These are phyloP conservation scores for Malassezia cuniculi DNA, from an alignment of 1,284 basidiomycete species.

Conservation along the genomic window DNA sequence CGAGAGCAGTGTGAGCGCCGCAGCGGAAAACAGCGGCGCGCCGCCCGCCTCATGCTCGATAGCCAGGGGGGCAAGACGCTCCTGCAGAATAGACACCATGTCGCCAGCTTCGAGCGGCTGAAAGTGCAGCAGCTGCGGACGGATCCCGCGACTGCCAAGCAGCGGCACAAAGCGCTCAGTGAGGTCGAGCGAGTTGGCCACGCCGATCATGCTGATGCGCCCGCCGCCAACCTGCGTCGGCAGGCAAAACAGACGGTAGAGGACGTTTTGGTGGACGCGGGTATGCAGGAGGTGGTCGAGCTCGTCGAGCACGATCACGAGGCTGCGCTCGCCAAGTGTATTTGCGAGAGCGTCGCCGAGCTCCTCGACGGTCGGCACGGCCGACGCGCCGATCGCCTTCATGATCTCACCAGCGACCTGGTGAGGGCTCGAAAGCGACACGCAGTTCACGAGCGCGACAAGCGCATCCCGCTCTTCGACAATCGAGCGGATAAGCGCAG, in stretches of 20 bases:
- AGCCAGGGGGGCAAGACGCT: conserved; percentile 38
- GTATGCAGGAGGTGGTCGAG: conserved; percentile 46
- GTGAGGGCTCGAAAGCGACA: conserved; percentile 40
- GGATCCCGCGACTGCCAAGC: conserved; percentile 28
- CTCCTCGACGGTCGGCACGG: conserved; percentile 12
- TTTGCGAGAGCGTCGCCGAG: conserved; percentile 18
- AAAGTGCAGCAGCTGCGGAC: conserved; percentile 46
- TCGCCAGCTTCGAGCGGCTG: conserved; percentile 44
- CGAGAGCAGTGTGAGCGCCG: conserved; percentile 46
- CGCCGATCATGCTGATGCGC: conserved; percentile 21
- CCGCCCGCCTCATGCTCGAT: conserved; percentile 2
- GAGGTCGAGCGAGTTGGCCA: conserved; percentile 42
- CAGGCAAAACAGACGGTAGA: conserved; percentile 43
- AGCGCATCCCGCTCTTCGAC: conserved; percentile 24
- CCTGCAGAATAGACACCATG: conserved; percentile 42
- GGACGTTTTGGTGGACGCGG: conserved; percentile 38
- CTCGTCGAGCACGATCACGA: conserved; percentile 47
- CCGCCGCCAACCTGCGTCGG: conserved; percentile 3
- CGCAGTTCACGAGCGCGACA: conserved; percentile 45
- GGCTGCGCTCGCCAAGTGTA: conserved; percentile 18
- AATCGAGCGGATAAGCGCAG: conserved; percentile 45
- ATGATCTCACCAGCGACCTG: conserved; percentile 30
- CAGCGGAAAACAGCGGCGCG: conserved; percentile 39
- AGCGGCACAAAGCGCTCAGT: conserved; percentile 39
- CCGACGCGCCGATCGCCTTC: conserved; percentile 23